These are phyloP conservation scores for Endoconidiophora laricicola DNA, from an alignment of 2,329 filamentous ascomycete species.

Conservation along the genomic window DNA sequence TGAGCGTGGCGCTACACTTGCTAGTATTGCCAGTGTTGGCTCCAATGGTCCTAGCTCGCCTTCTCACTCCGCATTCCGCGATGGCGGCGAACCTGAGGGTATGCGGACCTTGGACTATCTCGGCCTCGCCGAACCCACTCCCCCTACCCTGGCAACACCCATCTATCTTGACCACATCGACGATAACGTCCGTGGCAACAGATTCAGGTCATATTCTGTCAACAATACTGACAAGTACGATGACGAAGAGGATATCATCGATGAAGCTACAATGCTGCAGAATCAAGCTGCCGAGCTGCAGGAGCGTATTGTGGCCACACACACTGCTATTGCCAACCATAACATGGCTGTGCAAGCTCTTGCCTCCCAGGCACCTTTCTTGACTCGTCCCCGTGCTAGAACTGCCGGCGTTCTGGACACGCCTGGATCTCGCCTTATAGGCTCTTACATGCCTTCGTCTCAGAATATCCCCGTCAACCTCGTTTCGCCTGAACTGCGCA, in stretches of 20 bases:
- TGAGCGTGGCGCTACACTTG: conserved; percentile 73
- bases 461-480: conserved; percentile 57
- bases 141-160: conserved; percentile 60
- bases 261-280: conserved; percentile 33
- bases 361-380: conserved; percentile 60
- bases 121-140: conserved; percentile 83
- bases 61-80: conserved; percentile 73
- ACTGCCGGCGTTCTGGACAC: conserved; percentile 86
- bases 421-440: conserved; percentile 46
- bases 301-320: conserved; percentile 45
- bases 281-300: conserved; percentile 43
- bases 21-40: conserved; percentile 65
- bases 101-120: conserved; percentile 90
- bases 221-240: conserved; percentile 97
- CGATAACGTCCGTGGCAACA: conserved; percentile 55
- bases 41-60: conserved; percentile 86
- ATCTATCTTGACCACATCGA: conserved; percentile 55
- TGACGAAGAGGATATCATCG: conserved; percentile 69
- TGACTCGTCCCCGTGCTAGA: conserved; percentile 66
- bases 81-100: conserved; percentile 68
- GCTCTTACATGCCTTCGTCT: conserved; percentile 56
- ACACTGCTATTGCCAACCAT: conserved; percentile 67
- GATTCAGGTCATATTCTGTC: conserved; percentile 93
- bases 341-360: conserved; percentile 89
- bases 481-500: conserved; percentile 55